Base-by-base conservation (phyloP, 2,329 filamentous ascomycete genomes). In the Curvularia spicifera region DNA sequence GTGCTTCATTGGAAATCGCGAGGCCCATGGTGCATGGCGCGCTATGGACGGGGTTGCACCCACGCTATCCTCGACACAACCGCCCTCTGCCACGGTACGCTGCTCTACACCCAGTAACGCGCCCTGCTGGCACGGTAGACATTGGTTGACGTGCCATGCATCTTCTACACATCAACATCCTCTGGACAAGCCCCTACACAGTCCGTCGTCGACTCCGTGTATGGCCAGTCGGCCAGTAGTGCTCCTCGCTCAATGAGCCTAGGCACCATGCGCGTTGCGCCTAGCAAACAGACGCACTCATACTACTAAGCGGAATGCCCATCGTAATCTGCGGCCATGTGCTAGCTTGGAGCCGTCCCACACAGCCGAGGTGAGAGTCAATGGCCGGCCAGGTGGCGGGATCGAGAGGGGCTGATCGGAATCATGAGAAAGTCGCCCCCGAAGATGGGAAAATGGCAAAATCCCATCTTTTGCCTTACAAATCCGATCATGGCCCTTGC, bases 401-500 rank as follows among this genome's bases (percentile, higher is more conserved):
- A 33, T 46, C 31, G 31, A n/a, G 53, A 44, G 47, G 35, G 48
- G 48, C 42, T 43, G 26, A 57, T 57, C 13, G 5, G 13, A 35
- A 35, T 5, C 3, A 31, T 31, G 6, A 20, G 24, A 49, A 57
- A 56, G 48, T 43, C 20, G 39, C 28, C 29, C 7, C 3, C 10
- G 22, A 24, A 5, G 13, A 56, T 52, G 37, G 57, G 53, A 45
- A 59, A 56, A 5, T 39, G 35, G 4, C 26, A 49, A 24, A 60
- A 42, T 57, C 5, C 53, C 53, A 57, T 53, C 9, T n/a, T 52
- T 26, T 15, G 18, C 39, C 44, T 50, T 53, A 20, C 31, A 53
- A 57, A 53, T 60, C 44, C 57, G 44, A 57, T 60, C 5, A 45
- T 10, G 22, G 29, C 44, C 49, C 26, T 29, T 4, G 29, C 52